Percentiles rank a stretch among this genome's conserved stretches.
These are phyloP conservation scores for Cryptosporidium sp. DNA, from an alignment of 169 alveolate genomes.

Conservation along the genomic window DNA sequence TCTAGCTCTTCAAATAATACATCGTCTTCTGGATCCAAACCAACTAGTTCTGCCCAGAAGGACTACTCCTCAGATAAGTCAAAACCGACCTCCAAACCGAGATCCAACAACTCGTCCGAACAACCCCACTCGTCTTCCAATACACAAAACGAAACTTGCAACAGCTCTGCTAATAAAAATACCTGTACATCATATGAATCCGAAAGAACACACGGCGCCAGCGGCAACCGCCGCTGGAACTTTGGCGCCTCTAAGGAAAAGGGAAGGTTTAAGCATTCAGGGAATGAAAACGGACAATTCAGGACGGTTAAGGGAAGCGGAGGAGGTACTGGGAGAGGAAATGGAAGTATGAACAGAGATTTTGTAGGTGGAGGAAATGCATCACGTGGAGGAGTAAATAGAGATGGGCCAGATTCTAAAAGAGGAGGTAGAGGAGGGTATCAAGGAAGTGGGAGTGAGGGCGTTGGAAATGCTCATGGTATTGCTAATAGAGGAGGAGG, in stretches of 20 bases:
- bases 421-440: conserved; percentile 10
- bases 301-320: conserved; percentile 14
- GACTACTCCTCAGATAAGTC: not conserved
- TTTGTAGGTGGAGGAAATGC: not conserved
- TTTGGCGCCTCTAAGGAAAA: conserved; percentile 31
- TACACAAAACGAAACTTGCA: not conserved
- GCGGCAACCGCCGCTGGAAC: conserved; percentile 29
- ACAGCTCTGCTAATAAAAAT: not conserved
- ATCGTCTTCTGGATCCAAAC: not conserved
- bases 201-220: not conserved
- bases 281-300: not conserved
- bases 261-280: conserved; percentile 30
- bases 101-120: not conserved
- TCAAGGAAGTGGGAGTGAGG: not conserved
- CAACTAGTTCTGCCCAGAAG: not conserved
- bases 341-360: not conserved
- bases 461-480: not conserved
- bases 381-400: not conserved
- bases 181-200: not conserved
- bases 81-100: not conserved
- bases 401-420: not conserved
- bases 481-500: not conserved
- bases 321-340: not conserved
- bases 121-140: conserved; percentile 11
- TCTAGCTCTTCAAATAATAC: not conserved